Percentiles rank a stretch among this genome's conserved stretches.
phyloP scores from a whole-genome alignment of 2,329 filamentous ascomycete genomes.

The Arachnomyces sp. region DNA sequence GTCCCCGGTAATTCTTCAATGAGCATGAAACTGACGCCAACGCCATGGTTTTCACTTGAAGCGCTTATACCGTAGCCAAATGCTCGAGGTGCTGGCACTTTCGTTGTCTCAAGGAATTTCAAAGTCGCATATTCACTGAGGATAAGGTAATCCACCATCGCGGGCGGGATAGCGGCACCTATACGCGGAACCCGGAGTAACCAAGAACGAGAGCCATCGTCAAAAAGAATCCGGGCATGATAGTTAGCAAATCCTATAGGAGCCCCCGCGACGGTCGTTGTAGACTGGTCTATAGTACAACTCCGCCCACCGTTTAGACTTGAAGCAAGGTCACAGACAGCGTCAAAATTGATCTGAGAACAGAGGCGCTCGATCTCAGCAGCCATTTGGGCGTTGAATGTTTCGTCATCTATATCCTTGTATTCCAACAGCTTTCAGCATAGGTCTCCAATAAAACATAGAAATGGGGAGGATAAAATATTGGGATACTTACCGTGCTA shows the following conservation, averaged over 20 bases:
- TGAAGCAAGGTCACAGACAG: slow-evolving; percentile 31
- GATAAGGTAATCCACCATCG: slow-evolving; percentile 19
- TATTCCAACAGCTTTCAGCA: no score
- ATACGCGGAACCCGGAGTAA: slow-evolving; percentile 35
- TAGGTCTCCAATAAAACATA: slow-evolving; percentile 9
- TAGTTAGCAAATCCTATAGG: slow-evolving; percentile 43
- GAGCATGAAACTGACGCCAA: slow-evolving; percentile 34
- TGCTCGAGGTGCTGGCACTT: slow-evolving; percentile 29
- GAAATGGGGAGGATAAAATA: slow-evolving; percentile 6
- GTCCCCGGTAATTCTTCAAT: slow-evolving; percentile 35
- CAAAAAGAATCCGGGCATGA: slow-evolving; percentile 36
- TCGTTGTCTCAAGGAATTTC: slow-evolving; percentile 29
- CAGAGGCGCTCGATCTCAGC: slow-evolving; percentile 30
- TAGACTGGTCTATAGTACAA: slow-evolving; percentile 33
- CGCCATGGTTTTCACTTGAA: slow-evolving; percentile 10
- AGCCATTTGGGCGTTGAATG: slow-evolving; percentile 27
- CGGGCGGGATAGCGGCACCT: slow-evolving; percentile 30
- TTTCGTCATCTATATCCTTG: slow-evolving; percentile 24
- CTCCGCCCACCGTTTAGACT: slow-evolving; percentile 27
- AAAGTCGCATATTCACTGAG: slow-evolving; percentile 35
- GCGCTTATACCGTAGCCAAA: slow-evolving; percentile 27
- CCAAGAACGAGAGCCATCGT: slow-evolving; percentile 36
- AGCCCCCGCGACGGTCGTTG: slow-evolving; percentile 25
- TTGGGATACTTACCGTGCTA: slow-evolving; percentile 26
- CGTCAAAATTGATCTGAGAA: slow-evolving; percentile 28